Base-by-base conservation (phyloP, 2,329 filamentous ascomycete species). In the Neurospora sp. region DNA sequence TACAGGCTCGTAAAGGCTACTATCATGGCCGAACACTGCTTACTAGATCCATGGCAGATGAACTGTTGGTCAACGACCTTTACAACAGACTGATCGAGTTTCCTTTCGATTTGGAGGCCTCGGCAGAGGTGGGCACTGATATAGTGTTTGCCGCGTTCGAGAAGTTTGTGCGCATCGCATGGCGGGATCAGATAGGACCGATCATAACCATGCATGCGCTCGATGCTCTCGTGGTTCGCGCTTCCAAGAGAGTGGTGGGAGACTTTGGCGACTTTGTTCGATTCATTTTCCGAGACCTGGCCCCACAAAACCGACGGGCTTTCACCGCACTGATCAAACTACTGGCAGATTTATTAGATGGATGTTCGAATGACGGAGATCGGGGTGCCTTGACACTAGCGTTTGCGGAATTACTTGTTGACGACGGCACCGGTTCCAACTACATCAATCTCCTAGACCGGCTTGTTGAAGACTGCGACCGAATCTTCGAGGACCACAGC, bases 131-230 rank as follows among this genome's bases (percentile, higher is more conserved):
- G 8, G 87, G 89, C 3, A 88, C 95, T 8, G 93, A 97, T 76
- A 89, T 95, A 23, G 86, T 98, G 5, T 97, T 97, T 77, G 91
- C 92, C 36, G 91, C 94, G 0, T 98, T 97, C 78, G 94, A 97
- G 78, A 97, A 96, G 72, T 98, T 97, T 75, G 82, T 97, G 71
- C 89, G 89, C 70, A 90, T 93, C 72, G 93, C 92, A 12, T 98
- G 95, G 95, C 89, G 87, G 71, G 91, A 95, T 73, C 90, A 92
- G 75, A 93, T 97, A 84, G 95, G 95, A 0, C 88, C 92, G 3
- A 88, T 98, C 69, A 88, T 98, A 78, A 88, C 92, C 1, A 84
- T 88, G 68, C 84, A 90, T 66, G 86, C 88, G 5, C 83, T 97
- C 43, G 87, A 91, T 70, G 88, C 88, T 1, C 84, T 98, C n/a